Percentiles rank a stretch among this genome's conserved stretches.
Conservation (phyloP, 495 filamentous ascomycete species). For the Xeromyces bisporus region DNA sequence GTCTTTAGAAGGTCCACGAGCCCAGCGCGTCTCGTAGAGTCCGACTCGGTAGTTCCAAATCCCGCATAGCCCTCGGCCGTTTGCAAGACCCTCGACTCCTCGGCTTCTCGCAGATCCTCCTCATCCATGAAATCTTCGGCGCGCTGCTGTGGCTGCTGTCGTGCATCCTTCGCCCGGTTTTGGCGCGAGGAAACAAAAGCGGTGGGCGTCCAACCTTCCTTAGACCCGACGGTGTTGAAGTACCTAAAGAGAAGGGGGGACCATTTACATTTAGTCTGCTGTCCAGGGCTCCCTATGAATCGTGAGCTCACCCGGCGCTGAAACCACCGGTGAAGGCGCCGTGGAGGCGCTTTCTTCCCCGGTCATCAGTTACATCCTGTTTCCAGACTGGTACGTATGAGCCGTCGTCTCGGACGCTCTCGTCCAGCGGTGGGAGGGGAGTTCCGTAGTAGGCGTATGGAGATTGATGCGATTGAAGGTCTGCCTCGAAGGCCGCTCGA, state of each 20-base stretch:
- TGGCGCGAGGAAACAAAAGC: conserved; percentile 82
- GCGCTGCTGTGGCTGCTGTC: conserved; percentile 37
- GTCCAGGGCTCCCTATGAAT: conserved; percentile 9
- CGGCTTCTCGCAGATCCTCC: conserved; percentile 80
- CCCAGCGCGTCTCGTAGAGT: conserved; percentile 33
- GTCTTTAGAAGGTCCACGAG: conserved; percentile 62
- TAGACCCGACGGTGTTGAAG: conserved; percentile 94
- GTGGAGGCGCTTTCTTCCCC: conserved; percentile 78
- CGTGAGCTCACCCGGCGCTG: conserved; percentile 64
- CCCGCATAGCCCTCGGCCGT: conserved; percentile 58
- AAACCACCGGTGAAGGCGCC: conserved; percentile 95
- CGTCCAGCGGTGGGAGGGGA: conserved; percentile 64
- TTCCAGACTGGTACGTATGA: conserved; percentile 93
- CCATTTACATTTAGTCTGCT: conserved; percentile 13
- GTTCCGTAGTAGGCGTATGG: conserved; percentile 77
- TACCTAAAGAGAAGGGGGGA: conserved; percentile 38
- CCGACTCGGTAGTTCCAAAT: conserved; percentile 50
- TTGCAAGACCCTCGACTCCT: conserved; percentile 55
- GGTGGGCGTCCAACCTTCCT: conserved; percentile 91
- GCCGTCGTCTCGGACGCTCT: conserved; percentile 71
- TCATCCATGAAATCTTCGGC: conserved; percentile 97
- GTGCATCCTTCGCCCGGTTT: conserved; percentile 54
- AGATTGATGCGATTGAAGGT: conserved; percentile 53
- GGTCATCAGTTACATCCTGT: conserved; percentile 90
- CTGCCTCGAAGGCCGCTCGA: conserved; percentile 60